Evolutionary conservation across 2,329 filamentous ascomycete genomes (phyloP).

Genomic region (Colletotrichum orchidophilum): DNA sequence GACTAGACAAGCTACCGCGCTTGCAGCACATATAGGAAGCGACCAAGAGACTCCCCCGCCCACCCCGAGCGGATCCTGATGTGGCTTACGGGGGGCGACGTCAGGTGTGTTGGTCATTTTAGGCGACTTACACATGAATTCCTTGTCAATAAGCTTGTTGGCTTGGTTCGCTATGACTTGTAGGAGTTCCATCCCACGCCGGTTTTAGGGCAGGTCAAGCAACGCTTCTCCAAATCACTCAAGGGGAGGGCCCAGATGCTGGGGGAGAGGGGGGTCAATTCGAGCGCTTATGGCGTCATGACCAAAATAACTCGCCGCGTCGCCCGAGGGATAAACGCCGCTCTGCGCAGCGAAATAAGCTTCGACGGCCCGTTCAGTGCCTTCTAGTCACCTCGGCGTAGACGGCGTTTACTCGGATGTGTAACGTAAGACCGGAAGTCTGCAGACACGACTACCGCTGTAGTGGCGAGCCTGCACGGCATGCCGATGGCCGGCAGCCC

Average conservation of each 20-base stretch:
- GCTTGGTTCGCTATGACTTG: background rate
- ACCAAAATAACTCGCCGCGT: conserved; percentile 2
- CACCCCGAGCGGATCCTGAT: background rate
- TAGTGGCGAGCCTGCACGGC: background rate
- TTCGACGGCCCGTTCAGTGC: conserved; percentile 10
- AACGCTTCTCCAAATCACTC: background rate
- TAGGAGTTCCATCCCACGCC: conserved; percentile 1
- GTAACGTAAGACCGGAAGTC: background rate
- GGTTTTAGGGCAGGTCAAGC: background rate
- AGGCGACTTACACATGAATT: background rate
- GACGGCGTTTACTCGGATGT: background rate
- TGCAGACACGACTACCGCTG: background rate
- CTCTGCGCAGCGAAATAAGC: conserved; percentile 3
- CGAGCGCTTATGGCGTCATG: conserved; percentile 32
- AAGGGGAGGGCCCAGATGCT: background rate
- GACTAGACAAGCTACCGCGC: conserved; percentile 3
- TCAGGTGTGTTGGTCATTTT: conserved; percentile 15
- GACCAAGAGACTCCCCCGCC: background rate
- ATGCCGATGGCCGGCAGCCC: conserved; percentile 6
- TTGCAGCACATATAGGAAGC: conserved; percentile 4
- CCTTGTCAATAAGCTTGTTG: background rate
- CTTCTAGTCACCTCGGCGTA: background rate
- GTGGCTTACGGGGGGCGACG: background rate
- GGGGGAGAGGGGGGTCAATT: conserved; percentile 2
- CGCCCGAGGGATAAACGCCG: background rate